Percentiles rank a stretch among this genome's conserved stretches.
phyloP scores from a whole-genome alignment of 2,329 filamentous ascomycete species.

The Chrysosphaeria jannelii region DNA sequence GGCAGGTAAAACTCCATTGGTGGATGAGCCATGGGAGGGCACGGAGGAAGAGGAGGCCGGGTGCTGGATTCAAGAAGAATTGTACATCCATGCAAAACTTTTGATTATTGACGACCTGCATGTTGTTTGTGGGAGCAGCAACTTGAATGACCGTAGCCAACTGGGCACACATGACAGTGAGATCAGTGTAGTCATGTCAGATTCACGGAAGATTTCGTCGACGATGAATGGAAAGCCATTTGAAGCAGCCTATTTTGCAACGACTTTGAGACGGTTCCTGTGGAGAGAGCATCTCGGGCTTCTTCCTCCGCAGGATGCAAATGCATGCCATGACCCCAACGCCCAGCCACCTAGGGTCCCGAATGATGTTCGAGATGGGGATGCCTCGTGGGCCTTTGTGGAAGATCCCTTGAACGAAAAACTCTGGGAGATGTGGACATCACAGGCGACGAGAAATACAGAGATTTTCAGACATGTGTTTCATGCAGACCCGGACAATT shows the following conservation, averaged over 20 bases:
- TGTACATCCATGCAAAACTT: slow-evolving; percentile 84
- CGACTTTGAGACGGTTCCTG: slow-evolving; percentile 54
- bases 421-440: slow-evolving; percentile 39
- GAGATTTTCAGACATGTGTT: slow-evolving; percentile 50
- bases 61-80: slow-evolving; percentile 82
- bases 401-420: slow-evolving; percentile 39
- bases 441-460: slow-evolving; percentile 39
- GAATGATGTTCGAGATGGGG: slow-evolving; percentile 25
- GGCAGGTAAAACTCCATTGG: slow-evolving; percentile 27
- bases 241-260: slow-evolving; percentile 43
- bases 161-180: slow-evolving; percentile 76
- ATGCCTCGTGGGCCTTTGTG: slow-evolving; percentile 32
- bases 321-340: slow-evolving; percentile 38
- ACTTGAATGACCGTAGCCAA: slow-evolving; percentile 76
- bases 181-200: slow-evolving; percentile 68
- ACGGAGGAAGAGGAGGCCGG: slow-evolving; percentile 45
- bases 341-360: slow-evolving; percentile 54
- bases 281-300: slow-evolving; percentile 82
- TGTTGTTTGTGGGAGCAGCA: slow-evolving; percentile 63
- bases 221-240: slow-evolving; percentile 53
- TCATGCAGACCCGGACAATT: slow-evolving; percentile 68
- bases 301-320: slow-evolving; percentile 41
- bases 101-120: slow-evolving; percentile 67
- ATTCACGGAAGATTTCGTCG: slow-evolving; percentile 37
- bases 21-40: slow-evolving; percentile 48